A percentile compares a stretch with the other conserved stretches of the same genome.
Evolutionary conservation across 805 yeast species (phyloP).

Genomic region (Candida yuanshanica): DNA sequence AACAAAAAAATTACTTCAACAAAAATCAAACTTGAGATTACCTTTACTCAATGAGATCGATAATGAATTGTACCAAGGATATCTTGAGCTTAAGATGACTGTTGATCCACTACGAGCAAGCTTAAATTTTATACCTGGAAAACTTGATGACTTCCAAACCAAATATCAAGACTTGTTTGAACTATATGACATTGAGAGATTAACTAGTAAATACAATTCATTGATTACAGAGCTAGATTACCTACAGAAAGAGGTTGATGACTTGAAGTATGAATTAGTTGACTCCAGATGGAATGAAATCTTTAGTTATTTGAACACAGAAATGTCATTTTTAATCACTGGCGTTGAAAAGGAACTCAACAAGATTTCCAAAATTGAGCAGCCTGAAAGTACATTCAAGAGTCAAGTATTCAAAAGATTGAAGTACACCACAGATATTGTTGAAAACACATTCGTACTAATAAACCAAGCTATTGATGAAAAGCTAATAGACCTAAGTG

Average conservation of each 20-base stretch:
- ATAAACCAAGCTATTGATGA: conserved; percentile 37
- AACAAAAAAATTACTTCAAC: conserved; percentile 26
- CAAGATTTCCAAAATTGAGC: conserved; percentile 21
- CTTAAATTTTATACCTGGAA: conserved; percentile 45
- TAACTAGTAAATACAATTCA: conserved; percentile 34
- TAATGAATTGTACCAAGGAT: conserved; percentile 35
- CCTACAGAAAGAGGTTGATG: conserved; percentile 35
- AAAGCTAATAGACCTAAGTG: conserved; percentile 31
- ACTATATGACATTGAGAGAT: conserved; percentile 20
- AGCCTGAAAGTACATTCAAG: conserved; percentile 14
- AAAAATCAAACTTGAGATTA: conserved; percentile 27
- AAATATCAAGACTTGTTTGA: conserved; percentile 14
- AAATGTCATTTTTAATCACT: conserved; percentile 27
- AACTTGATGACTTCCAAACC: conserved; percentile 38
- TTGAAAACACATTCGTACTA: conserved; percentile 32
- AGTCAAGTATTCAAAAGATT: conserved; percentile 28
- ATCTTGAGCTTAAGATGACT: conserved; percentile 33
- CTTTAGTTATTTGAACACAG: conserved; percentile 41
- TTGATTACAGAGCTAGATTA: conserved; percentile 36
- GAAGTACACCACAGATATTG: conserved; percentile 33
- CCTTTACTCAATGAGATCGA: conserved; percentile 38
- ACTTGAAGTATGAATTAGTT: conserved; percentile 40
- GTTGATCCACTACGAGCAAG: conserved; percentile 47
- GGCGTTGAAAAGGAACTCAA: conserved; percentile 23
- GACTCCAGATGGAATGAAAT: conserved; percentile 53